Conservation (phyloP, 2,329 filamentous ascomycete species). For the Aureobasidium uvarum region DNA sequence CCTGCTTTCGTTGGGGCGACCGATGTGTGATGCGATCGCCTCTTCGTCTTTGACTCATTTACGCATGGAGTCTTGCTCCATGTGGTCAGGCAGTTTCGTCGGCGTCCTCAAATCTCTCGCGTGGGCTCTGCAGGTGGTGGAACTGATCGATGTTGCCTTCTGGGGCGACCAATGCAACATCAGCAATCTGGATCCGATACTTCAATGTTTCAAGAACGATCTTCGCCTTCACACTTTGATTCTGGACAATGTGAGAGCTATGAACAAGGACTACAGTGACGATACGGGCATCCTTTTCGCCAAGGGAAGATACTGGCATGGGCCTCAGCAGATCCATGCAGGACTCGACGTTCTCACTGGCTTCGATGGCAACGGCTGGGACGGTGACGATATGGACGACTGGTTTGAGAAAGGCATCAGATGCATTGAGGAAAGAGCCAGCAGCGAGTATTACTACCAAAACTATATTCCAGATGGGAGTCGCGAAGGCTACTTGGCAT, state of each 20-base stretch:
- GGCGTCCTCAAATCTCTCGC: background rate
- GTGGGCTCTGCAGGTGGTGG: background rate
- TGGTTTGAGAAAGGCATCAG: background rate
- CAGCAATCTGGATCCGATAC: background rate
- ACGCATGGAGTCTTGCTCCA: background rate
- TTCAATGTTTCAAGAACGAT: background rate
- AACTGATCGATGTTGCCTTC: background rate
- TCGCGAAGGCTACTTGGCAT: background rate
- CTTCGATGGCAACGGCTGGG: background rate
- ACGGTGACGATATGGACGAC: background rate
- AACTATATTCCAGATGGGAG: rapidly evolving
- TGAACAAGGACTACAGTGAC: background rate
- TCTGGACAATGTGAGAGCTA: background rate
- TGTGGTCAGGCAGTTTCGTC: background rate
- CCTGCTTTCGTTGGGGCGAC: background rate
- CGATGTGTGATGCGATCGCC: background rate
- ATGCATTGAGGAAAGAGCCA: background rate
- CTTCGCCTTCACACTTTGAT: background rate
- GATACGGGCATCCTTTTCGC: background rate
- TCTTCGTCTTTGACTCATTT: background rate
- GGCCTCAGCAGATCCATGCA: background rate
- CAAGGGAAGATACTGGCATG: background rate
- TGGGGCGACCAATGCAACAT: background rate
- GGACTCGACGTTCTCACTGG: background rate
- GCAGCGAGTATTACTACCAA: background rate